Base-by-base conservation (phyloP, 495 filamentous ascomycete genomes). In the Hypoxylon subgilvum region DNA sequence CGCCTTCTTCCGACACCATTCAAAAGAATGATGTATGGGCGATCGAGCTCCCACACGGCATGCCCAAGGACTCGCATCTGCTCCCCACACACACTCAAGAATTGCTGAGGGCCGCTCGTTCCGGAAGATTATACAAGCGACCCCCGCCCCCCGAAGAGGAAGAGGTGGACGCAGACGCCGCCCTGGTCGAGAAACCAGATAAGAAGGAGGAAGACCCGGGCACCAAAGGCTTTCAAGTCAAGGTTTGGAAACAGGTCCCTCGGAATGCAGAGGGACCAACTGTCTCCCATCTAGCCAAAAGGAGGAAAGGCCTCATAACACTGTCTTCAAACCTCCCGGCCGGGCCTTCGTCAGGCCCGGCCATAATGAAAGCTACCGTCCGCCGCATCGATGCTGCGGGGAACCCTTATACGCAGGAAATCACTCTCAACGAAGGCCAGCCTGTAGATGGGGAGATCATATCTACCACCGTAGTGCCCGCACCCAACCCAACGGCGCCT, bases 41-140 rank as follows among this genome's bases (percentile, higher is more conserved):
- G 18, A 70, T 76, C 3, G 84, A 90, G 57, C 84, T 87, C 13
- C 80, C 84, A 2, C 80, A 78, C 32, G 84, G 82, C 60, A 90
- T 98, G 84, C 94, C 94, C 19, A 88, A 89, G 64, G 95, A 97
- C 69, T 88, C 85, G 32, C 85, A 91, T 61, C 77, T 96, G 12
- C 78, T 97, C 7, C 83, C 88, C 0, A 83, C 85, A 3, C 86
- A 88, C 73, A 92, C 85, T 30, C 88, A 92, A 67, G 89, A 88
- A 38, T 81, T 97, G n/a, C 80, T 97, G 0, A 85, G 91, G 25
- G 88, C 89, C 17, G 90, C 91, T 31, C 84, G 93, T 28, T 85
- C 88, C 6, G 88, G 87, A 1, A 82, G 81, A 14, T 75, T 88
- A n/a, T 87, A 87, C 52, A 87, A 86, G 57, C 76, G 77, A 1